Base-by-base conservation (phyloP, 129 eudicot genomes). In the Silybum marianum region DNA sequence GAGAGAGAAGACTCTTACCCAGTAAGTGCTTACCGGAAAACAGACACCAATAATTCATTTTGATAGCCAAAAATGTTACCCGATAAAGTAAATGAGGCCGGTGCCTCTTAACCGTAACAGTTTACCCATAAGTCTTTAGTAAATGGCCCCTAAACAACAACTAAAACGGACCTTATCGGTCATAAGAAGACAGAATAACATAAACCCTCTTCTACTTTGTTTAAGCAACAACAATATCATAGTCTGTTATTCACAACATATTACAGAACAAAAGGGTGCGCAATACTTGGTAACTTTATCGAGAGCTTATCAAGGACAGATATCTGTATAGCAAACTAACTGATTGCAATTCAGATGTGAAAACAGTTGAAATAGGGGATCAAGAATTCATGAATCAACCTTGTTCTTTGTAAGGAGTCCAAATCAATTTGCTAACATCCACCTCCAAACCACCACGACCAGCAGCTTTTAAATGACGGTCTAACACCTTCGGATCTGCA, bases 371-470 rank as follows among this genome's bases (percentile, higher is more conserved):
- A 51, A 18, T 13, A 12, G 6, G 7, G 63, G 19, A 54, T 14
- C 65, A 21, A 26, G 74, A 21, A 28, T 62, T 62, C 32, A 72
- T 8, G 16, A 4, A 58, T 58, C 66, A 58, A 69, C 89, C 86
- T 88, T 95, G 97, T 78, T 95, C 99, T 86, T 92, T 95, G 78
- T 92, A 95, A 82, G 99, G 99, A 73, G 99, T 95, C 99, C 99
- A 95, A 67, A 95, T 95, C 87, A 95, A 83, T 80, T 92, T 95
- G 84, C 95, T 89, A 32, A 88, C 99, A 84, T 95, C 97, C 7
- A 92, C 97, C 22, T 92, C 99, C 36, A 92, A 93, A 82, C 94
- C 99, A 71, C 95, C 97, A 51, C 94, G 91, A 22, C 97, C 97
- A 2, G 99, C 99, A 71, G 99, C 99, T 88, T 90, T 95, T 68